A percentile compares a stretch with the other conserved stretches of the same genome.
Evolutionary conservation across 106 monocot species (phyloP).

Genomic region (Allium fistulosum): DNA sequence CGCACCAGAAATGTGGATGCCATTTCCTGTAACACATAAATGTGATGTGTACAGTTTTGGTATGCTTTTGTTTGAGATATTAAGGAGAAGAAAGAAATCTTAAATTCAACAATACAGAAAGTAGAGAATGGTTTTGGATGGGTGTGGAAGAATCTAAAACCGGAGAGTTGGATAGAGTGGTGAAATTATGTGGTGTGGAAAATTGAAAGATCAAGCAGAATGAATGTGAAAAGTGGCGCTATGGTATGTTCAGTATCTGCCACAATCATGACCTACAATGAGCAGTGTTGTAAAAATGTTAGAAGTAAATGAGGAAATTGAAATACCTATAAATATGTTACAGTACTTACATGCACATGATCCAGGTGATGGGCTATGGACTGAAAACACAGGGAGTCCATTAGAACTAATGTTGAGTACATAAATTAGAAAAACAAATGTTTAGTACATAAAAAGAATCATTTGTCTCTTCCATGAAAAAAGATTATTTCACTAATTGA

Average conservation of each 20-base stretch:
- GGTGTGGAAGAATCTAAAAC: slow-evolving; percentile 18
- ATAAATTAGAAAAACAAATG: no score
- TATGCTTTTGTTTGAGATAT: slow-evolving; percentile 23
- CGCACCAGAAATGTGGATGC: slow-evolving; percentile 21
- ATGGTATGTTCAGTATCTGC: slow-evolving; percentile 31
- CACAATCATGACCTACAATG: slow-evolving; percentile 21
- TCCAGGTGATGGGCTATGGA: background rate
- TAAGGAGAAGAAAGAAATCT: slow-evolving; percentile 22
- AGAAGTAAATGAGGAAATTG: slow-evolving; percentile 22
- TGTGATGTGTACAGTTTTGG: slow-evolving; percentile 33
- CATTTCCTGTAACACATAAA: slow-evolving; percentile 15
- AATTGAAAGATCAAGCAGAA: slow-evolving; percentile 2
- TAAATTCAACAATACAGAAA: background rate
- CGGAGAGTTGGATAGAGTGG: background rate
- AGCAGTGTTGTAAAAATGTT: slow-evolving; percentile 26
- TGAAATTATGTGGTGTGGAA: slow-evolving; percentile 1
- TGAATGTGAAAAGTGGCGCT: slow-evolving; percentile 19
- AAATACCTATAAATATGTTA: slow-evolving; percentile 6
- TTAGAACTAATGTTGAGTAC: background rate
- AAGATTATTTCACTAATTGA: no score
- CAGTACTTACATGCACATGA: background rate
- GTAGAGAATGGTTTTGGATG: slow-evolving; percentile 19
- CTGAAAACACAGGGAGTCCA: background rate
- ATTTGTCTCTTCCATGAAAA: no score
- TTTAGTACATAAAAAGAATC: no score